Evolutionary conservation across 2,329 filamentous ascomycete species (phyloP), one percentile per base, ranked within the genome.

Genomic region (Colletotrichum horii): DNA sequence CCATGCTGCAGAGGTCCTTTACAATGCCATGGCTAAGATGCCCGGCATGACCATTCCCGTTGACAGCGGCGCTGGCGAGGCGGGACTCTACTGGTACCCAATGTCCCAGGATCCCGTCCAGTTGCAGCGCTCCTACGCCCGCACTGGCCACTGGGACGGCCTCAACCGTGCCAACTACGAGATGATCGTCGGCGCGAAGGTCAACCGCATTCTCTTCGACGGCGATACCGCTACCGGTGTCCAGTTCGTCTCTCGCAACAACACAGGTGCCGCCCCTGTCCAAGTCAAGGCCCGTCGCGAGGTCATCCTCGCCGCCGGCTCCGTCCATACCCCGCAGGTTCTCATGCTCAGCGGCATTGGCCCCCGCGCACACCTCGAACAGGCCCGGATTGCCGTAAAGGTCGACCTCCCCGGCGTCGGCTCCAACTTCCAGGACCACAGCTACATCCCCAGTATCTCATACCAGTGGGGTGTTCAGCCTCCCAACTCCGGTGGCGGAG

Each of bases 331-430:
- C 60, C 87, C 80, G 26, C 84, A 86, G 67, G 79, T 89, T 0
- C 82, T 89, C 2, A 84, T 88, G 77, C 81, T 86, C 8, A 88
- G 86, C 66, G 87, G 87, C 22, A 84, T 89, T 26, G 87, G 87
- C 0, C 81, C 83, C 6, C 79, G 79, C 8, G 79, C 80, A 1
- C 79, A 84, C 3, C 79, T 89, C 3, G 69, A 80, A 12, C 72
- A 79, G 6, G 81, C 84, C 6, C 82, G 81, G 0, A 85, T 89
- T 38, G 75, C 80, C 0, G 78, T 86, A 0, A 76, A 86, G 3
- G 81, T 85, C 32, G 83, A 89, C 71, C 79, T 87, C 3, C 85
- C 88, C 1, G 85, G 83, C 4, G 89, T 89, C 6, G 88, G 88
- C 7, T 80, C 84, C 28, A 86, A 86, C 76, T 81, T 85, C 43